These are phyloP conservation scores for Colletotrichum sp. DNA, from an alignment of 2,329 filamentous ascomycete genomes.

Conservation along the genomic window DNA sequence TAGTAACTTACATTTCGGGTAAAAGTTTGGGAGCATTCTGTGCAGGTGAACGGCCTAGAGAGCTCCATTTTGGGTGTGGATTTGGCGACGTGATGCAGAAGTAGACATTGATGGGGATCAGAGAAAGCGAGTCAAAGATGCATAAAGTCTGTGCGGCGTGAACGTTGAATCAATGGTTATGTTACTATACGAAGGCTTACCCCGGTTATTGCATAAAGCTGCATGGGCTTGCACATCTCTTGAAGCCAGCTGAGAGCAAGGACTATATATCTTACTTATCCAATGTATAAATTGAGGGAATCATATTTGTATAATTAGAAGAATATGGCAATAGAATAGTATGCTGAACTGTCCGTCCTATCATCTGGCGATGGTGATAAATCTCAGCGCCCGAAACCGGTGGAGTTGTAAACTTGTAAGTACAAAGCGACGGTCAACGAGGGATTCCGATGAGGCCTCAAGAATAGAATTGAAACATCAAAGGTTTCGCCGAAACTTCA, in stretches of 20 bases:
- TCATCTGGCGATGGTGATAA: not conserved
- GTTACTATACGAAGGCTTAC: fast-evolving
- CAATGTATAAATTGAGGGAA: not conserved
- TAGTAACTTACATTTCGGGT: constrained; percentile 10
- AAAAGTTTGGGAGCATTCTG: constrained; percentile 21
- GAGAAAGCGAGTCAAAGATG: not conserved
- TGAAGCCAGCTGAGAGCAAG: not conserved
- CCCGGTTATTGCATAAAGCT: not conserved
- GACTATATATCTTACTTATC: not conserved
- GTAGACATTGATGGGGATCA: not conserved
- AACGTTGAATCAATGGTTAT: not conserved
- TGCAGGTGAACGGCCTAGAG: constrained; percentile 18
- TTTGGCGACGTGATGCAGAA: not conserved
- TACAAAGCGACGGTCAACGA: not conserved
- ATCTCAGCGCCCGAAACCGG: not conserved
- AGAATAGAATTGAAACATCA: not conserved
- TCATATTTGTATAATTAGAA: not conserved
- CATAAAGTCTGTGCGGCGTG: not conserved
- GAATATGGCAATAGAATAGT: not conserved
- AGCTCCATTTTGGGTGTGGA: constrained; percentile 6
- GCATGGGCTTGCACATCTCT: not conserved
- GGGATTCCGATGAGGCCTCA: not conserved
- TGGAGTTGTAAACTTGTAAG: not conserved
- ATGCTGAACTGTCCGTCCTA: not conserved
- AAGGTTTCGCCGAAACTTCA: not conserved